Evolutionary conservation across 148 eudicot species (phyloP), one percentile per base, ranked within the genome.

Genomic region (Linanthus parryae): DNA sequence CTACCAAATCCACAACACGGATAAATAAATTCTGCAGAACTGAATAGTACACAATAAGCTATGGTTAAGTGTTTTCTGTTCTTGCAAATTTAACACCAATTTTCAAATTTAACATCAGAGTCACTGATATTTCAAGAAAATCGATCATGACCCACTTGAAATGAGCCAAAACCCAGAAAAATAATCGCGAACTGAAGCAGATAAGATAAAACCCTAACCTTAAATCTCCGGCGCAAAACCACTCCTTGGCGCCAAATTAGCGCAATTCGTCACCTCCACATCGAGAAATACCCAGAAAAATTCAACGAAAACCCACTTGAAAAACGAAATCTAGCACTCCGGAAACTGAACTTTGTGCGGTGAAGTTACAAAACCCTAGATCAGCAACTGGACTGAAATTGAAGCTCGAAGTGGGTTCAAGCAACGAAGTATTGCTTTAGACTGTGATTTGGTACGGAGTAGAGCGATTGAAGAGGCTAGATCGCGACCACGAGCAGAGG

Each of bases 131-230:
- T n/a, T n/a, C n/a, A n/a, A n/a, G n/a, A n/a, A n/a, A n/a, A n/a
- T n/a, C n/a, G n/a, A n/a, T n/a, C n/a, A n/a, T n/a, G n/a, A n/a
- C n/a, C n/a, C n/a, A n/a, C n/a, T n/a, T n/a, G n/a, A n/a, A n/a
- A n/a, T n/a, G n/a, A n/a, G n/a, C n/a, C n/a, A n/a, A n/a, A n/a
- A n/a, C n/a, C 2, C 22, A 24, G 3, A 53, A 23, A 2, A 23
- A 7, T 8, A 11, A 51, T 13, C 29, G 40, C 7, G 13, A 34
- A 20, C 31, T 30, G 8, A 52, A 8, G 26, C 2, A 8, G 35
- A 12, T 33, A 26, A 29, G 2, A 52, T 7, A 31, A 56, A 57
- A 31, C 57, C 66, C 65, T 31, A 52, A 51, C 36, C 53, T 43
- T 43, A 7, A 22, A 16, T 21, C 38, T 44, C 6, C 7, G 49